phyloP scores from a whole-genome alignment of 805 yeast genomes.

The Metschnikowia henanensis region DNA sequence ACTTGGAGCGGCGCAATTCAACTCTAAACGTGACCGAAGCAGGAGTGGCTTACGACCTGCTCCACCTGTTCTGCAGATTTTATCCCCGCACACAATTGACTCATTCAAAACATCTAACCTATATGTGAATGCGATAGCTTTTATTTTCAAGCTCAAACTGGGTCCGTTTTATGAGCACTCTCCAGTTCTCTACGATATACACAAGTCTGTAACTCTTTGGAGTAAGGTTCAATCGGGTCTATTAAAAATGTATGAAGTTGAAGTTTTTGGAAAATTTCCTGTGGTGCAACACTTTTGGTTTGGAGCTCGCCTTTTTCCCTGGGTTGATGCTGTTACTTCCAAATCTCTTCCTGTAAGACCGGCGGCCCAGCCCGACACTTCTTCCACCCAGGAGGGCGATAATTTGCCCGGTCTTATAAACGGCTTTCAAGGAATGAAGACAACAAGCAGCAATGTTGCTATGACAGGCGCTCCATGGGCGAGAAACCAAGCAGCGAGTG shows the following conservation, averaged over 20 bases:
- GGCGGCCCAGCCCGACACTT: not conserved
- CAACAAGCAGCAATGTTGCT: conserved; percentile 30
- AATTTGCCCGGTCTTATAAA: conserved; percentile 22
- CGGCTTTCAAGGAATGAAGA: conserved; percentile 24
- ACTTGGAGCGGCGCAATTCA: conserved; percentile 83
- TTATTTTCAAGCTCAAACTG: conserved; percentile 25
- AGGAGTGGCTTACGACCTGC: not conserved
- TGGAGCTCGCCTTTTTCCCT: conserved; percentile 43
- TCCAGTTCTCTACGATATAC: conserved; percentile 94
- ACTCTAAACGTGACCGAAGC: conserved; percentile 38
- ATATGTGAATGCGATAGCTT: conserved; percentile 43
- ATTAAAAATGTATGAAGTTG: conserved; percentile 94
- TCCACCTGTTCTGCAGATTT: conserved; percentile 33
- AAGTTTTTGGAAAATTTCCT: conserved; percentile 87
- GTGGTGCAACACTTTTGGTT: conserved; percentile 93
- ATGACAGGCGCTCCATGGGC: conserved; percentile 47
- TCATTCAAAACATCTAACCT: conserved; percentile 15
- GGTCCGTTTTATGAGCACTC: conserved; percentile 61
- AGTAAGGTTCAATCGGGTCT: conserved; percentile 88
- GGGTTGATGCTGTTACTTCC: conserved; percentile 15
- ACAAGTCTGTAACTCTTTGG: conserved; percentile 84
- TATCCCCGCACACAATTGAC: conserved; percentile 13
- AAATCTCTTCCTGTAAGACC: conserved; percentile 9
- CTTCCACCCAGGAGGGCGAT: conserved; percentile 4
- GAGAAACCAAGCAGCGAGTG: conserved; percentile 3